phyloP scores from a whole-genome alignment of 768 basidiomycete species.

The Cantharellus anzutake region DNA sequence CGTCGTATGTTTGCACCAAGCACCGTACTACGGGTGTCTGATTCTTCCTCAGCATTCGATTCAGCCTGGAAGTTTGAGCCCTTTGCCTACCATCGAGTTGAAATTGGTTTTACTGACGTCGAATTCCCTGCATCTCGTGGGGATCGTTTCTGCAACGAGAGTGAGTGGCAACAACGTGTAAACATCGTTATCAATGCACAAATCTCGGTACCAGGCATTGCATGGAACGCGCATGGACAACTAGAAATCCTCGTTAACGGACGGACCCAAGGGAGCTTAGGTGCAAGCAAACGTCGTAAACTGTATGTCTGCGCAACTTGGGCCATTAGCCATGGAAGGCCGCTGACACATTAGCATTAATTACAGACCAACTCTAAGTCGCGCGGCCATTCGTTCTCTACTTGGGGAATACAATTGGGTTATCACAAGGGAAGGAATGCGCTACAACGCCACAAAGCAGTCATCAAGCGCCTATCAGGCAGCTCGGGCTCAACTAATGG shows the following conservation, averaged over 20 bases:
- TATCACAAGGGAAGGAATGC: neutral
- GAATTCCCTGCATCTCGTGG: slow-evolving; percentile 24
- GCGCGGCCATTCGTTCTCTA: no score
- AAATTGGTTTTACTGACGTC: slow-evolving; percentile 26
- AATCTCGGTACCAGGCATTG: neutral
- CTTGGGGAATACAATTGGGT: no score
- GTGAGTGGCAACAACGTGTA: neutral
- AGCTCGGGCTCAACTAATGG: neutral
- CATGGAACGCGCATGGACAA: neutral
- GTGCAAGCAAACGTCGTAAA: no score
- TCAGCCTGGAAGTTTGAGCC: no score
- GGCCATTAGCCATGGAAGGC: no score
- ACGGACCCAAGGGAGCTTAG: neutral
- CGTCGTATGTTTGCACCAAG: no score
- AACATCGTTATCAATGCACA: neutral
- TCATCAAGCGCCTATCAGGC: neutral
- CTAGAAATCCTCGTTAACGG: neutral
- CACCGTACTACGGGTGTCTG: no score
- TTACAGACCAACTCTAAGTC: no score
- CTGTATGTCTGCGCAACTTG: no score
- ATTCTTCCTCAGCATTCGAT: no score
- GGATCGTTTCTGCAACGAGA: slow-evolving; percentile 20
- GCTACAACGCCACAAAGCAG: slow-evolving; percentile 2
- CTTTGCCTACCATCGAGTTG: no score
- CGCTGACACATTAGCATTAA: no score